These are phyloP conservation scores for Vitis hybrid DNA, from an alignment of 177 flowering plant genomes.

Conservation along the genomic window DNA sequence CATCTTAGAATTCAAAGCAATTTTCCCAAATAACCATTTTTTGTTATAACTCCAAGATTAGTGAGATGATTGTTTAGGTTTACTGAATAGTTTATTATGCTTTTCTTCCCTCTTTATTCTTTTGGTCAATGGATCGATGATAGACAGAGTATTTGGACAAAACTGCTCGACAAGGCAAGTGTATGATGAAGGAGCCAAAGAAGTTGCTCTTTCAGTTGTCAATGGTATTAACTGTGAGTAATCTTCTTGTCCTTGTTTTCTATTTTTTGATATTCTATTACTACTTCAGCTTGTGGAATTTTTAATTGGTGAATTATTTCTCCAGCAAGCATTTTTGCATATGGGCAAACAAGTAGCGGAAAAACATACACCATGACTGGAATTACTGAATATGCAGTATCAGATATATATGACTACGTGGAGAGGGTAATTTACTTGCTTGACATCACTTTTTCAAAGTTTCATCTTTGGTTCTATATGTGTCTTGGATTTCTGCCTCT, in stretches of 20 bases:
- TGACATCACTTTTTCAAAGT: not conserved
- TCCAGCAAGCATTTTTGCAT: constrained; percentile 91
- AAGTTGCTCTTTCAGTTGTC: constrained; percentile 58
- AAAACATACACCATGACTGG: constrained; percentile 98
- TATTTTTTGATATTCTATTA: not conserved
- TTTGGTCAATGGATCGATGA: constrained; percentile 4
- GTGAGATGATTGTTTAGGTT: no score
- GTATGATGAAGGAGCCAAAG: constrained; percentile 56
- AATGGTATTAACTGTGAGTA: constrained; percentile 62
- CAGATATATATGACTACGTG: constrained; percentile 76
- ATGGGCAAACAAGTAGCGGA: constrained; percentile 99
- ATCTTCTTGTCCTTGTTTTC: not conserved
- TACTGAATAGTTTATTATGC: no score
- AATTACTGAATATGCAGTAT: constrained; percentile 67
- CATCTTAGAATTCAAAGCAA: not conserved
- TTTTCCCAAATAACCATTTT: not conserved
- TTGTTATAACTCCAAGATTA: no score
- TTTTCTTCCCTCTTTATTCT: not conserved
- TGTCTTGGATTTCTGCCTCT: not conserved
- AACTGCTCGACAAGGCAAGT: constrained; percentile 49
- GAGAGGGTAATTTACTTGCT: constrained; percentile 39
- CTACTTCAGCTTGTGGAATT: not conserved
- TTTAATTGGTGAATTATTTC: not conserved
- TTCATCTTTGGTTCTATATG: not conserved
- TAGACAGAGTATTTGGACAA: constrained; percentile 61